These are phyloP conservation scores for Curvularia sp. DNA, from an alignment of 2,329 filamentous ascomycete genomes.

Conservation along the genomic window DNA sequence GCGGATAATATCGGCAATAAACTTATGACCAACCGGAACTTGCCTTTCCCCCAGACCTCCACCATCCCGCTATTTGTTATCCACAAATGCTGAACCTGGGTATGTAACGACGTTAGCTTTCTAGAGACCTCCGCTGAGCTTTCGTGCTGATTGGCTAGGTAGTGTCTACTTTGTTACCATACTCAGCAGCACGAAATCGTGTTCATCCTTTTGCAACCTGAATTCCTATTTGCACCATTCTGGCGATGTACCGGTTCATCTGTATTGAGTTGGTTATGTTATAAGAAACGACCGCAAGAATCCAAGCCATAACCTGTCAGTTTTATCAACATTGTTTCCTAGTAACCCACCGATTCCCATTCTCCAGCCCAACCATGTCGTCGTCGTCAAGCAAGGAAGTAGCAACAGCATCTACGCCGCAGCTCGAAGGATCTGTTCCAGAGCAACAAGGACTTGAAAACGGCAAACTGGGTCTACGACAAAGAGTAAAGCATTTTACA, in stretches of 20 bases:
- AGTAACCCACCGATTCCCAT: background rate
- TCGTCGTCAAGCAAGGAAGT: background rate
- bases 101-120: background rate
- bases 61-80: background rate
- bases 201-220: background rate
- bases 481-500: slow-evolving; percentile 50
- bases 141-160: background rate
- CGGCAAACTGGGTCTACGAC: slow-evolving; percentile 24
- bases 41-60: slow-evolving; percentile 1
- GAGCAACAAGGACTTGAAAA: background rate
- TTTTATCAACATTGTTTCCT: background rate
- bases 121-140: background rate
- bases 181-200: background rate
- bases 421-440: background rate
- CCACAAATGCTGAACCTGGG: background rate
- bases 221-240: background rate
- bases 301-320: background rate
- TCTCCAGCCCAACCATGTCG: background rate
- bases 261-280: background rate
- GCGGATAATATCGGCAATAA: slow-evolving; percentile 6
- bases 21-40: slow-evolving; percentile 1
- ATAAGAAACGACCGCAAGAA: background rate
- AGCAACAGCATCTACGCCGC: background rate
- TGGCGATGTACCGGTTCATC: background rate
- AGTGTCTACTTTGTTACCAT: background rate